Conservation (phyloP, 2,329 filamentous ascomycete genomes). For the Nemania sp. region DNA sequence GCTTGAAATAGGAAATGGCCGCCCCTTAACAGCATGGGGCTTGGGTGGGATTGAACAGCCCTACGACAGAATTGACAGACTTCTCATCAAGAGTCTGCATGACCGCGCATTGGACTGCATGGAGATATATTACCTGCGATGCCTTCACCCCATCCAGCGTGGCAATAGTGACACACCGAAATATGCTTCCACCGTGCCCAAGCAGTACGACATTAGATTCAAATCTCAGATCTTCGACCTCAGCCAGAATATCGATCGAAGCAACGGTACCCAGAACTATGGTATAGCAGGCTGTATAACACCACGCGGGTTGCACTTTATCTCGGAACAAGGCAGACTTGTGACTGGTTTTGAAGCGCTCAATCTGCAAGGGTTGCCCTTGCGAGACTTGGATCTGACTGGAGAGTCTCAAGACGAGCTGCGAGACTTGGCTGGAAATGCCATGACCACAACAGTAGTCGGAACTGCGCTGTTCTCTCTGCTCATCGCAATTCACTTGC, state of each 20-base stretch:
- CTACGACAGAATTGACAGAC: constrained; percentile 36
- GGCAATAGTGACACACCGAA: constrained; percentile 1
- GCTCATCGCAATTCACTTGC: constrained; percentile 47
- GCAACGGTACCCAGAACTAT: constrained; percentile 48
- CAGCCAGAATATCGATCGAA: constrained; percentile 73
- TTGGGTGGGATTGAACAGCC: constrained; percentile 50
- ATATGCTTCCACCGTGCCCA: not conserved
- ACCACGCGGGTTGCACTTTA: constrained; percentile 63
- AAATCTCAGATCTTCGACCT: constrained; percentile 61
- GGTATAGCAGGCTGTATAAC: constrained; percentile 71
- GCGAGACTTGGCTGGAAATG: constrained; percentile 75
- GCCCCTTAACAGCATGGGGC: constrained; percentile 63
- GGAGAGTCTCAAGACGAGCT: constrained; percentile 64
- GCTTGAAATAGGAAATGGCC: constrained; percentile 54
- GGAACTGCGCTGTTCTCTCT: constrained; percentile 63
- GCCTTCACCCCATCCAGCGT: constrained; percentile 37
- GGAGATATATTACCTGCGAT: constrained; percentile 63
- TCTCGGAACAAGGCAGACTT: constrained; percentile 62
- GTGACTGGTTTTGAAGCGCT: constrained; percentile 67
- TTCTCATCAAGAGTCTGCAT: constrained; percentile 50
- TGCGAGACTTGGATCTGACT: constrained; percentile 64
- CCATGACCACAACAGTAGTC: constrained; percentile 76
- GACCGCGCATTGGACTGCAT: constrained; percentile 67
- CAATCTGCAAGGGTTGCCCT: constrained; percentile 68
- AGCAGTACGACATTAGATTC: constrained; percentile 52